These are phyloP conservation scores for Clonostachys byssicola DNA, from an alignment of 2,329 filamentous ascomycete species.

Conservation along the genomic window DNA sequence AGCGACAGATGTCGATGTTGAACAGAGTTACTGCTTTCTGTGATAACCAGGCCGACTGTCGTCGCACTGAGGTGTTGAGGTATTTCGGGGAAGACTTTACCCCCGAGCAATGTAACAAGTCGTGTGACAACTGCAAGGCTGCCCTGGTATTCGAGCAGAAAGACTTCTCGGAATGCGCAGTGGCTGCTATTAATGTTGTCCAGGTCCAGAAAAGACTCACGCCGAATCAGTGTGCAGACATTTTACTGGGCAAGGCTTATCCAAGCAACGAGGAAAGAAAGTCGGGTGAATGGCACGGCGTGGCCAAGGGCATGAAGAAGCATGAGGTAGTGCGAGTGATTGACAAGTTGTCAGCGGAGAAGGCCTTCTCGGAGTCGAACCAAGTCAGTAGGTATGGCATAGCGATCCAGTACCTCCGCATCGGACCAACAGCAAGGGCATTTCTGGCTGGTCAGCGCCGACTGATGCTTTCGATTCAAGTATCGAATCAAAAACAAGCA, in stretches of 20 bases:
- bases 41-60: constrained; percentile 83
- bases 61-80: constrained; percentile 80
- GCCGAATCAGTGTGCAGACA: constrained; percentile 76
- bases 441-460: constrained; percentile 40
- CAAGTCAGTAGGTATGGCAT: constrained; percentile 50
- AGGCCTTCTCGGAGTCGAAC: constrained; percentile 69
- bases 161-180: constrained; percentile 75
- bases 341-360: constrained; percentile 68
- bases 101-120: constrained; percentile 63
- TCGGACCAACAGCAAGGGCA: constrained; percentile 31
- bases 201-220: constrained; percentile 60
- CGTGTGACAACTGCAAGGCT: constrained; percentile 87
- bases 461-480: constrained; percentile 38
- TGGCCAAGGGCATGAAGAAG: constrained; percentile 65
- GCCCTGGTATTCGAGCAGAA: constrained; percentile 64
- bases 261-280: constrained; percentile 49
- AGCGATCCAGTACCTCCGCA: constrained; percentile 66
- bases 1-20: constrained; percentile 81
- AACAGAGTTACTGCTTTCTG: constrained; percentile 82
- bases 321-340: constrained; percentile 83
- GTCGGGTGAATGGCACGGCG: constrained; percentile 60
- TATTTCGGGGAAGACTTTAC: constrained; percentile 91
- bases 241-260: constrained; percentile 68
- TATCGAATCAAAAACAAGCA: constrained; percentile 26
- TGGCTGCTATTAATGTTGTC: constrained; percentile 67